A percentile compares a stretch with the other conserved stretches of the same genome.
phyloP scores from a whole-genome alignment of 371 early-diverging fungal genomes.

The Sporodiniella umbellata region DNA sequence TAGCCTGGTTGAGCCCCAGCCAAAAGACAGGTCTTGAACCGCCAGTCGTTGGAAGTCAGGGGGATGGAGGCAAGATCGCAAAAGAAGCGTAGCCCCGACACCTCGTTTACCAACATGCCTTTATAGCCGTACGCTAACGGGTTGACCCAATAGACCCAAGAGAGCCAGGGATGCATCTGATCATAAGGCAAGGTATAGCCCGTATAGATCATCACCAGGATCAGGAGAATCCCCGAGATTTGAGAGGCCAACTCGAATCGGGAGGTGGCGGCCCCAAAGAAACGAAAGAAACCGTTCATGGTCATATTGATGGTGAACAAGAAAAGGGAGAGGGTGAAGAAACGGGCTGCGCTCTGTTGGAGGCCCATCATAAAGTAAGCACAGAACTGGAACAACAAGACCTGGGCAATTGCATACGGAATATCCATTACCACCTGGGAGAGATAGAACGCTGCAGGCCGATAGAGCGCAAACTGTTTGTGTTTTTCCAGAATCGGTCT shows the following conservation, averaged over 20 bases:
- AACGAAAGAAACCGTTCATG: constrained; percentile 63
- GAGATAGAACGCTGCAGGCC: constrained; percentile 60
- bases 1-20: constrained; percentile 46
- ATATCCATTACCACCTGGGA: constrained; percentile 52
- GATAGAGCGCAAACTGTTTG: constrained; percentile 63
- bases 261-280: constrained; percentile 53
- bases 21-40: constrained; percentile 52
- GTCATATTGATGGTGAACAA: constrained; percentile 50
- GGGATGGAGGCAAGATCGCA: constrained; percentile 41
- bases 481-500: constrained; percentile 68
- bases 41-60: too few species aligned
- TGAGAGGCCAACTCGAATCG: constrained; percentile 57
- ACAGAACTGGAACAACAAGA: constrained; percentile 29
- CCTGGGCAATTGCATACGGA: constrained; percentile 25
- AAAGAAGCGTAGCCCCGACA: constrained; percentile 35
- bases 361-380: constrained; percentile 62
- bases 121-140: constrained; percentile 65
- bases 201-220: constrained; percentile 55
- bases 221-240: constrained; percentile 48
- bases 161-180: constrained; percentile 66
- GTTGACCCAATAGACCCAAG: constrained; percentile 68
- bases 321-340: constrained; percentile 47
- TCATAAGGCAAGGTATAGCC: constrained; percentile 63
- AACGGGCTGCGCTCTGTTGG: constrained; percentile 46
- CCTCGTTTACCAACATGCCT: constrained; percentile 63